These are phyloP conservation scores for Sporothrix globosa DNA, from an alignment of 2,329 filamentous ascomycete species.

Conservation along the genomic window DNA sequence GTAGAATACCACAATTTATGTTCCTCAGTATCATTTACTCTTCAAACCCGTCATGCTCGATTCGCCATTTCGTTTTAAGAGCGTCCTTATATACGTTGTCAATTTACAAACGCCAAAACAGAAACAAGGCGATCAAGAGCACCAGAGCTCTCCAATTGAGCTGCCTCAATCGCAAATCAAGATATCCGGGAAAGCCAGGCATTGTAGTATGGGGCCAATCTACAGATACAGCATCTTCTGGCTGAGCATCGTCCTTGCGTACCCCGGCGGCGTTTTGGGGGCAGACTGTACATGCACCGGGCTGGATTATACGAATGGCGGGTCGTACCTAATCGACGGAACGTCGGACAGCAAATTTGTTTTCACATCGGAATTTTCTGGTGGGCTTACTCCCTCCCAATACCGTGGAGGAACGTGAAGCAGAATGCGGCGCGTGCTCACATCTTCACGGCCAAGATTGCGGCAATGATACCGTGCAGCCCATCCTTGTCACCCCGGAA, in stretches of 20 bases:
- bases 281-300: not conserved
- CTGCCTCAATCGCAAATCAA: not conserved
- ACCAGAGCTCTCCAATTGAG: not conserved
- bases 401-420: not conserved
- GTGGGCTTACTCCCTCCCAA: not conserved
- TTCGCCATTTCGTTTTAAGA: too few species aligned
- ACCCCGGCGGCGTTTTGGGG: not conserved
- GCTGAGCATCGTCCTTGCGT: not conserved
- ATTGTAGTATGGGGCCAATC: not conserved
- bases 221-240: not conserved
- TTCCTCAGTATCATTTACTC: too few species aligned
- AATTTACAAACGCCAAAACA: not conserved
- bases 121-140: not conserved
- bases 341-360: not conserved
- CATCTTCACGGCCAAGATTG: not conserved
- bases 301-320: not conserved
- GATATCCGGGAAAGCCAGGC: not conserved
- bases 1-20: too few species aligned
- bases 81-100: not conserved
- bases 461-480: constrained; percentile 7
- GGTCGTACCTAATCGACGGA: constrained; percentile 4
- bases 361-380: not conserved
- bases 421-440: not conserved
- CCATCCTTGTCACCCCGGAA: not conserved
- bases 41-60: too few species aligned